These are phyloP conservation scores for Colletotrichum sp. DNA, from an alignment of 2,329 filamentous ascomycete genomes.

Conservation along the genomic window DNA sequence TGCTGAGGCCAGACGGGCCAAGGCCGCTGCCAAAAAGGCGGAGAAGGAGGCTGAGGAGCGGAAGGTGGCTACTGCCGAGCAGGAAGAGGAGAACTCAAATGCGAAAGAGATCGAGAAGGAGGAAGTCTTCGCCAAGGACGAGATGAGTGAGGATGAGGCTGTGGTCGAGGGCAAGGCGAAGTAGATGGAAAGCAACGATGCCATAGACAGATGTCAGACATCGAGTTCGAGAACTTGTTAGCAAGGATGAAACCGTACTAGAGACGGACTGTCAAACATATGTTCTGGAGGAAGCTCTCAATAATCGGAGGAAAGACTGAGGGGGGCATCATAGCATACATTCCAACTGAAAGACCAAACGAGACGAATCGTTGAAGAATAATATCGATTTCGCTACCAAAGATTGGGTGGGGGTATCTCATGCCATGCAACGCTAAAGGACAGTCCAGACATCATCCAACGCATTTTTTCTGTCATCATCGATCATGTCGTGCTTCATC, in stretches of 20 bases:
- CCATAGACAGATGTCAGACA: not conserved
- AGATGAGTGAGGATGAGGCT: not conserved
- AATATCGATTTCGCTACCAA: constrained; percentile 5
- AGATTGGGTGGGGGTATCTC: constrained; percentile 18
- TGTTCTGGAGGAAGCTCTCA: not conserved
- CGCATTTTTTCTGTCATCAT: constrained; percentile 3
- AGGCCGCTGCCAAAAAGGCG: not conserved
- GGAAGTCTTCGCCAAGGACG: not conserved
- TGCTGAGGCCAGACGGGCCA: not conserved
- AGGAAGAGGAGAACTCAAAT: not conserved
- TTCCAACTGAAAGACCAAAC: not conserved
- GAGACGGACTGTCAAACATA: not conserved
- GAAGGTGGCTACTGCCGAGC: not conserved
- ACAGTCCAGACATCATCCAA: constrained; percentile 19
- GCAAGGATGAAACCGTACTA: not conserved
- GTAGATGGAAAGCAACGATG: not conserved
- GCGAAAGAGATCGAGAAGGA: not conserved
- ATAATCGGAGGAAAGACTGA: not conserved
- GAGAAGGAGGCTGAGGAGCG: not conserved
- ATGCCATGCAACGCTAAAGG: constrained; percentile 17
- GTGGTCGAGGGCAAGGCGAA: not conserved
- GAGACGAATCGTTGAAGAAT: not conserved
- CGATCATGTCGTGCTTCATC: not conserved
- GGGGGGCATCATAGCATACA: not conserved
- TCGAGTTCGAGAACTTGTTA: not conserved